Evolutionary conservation across 2,329 filamentous ascomycete genomes (phyloP).

Genomic region (Epichloe typhina): DNA sequence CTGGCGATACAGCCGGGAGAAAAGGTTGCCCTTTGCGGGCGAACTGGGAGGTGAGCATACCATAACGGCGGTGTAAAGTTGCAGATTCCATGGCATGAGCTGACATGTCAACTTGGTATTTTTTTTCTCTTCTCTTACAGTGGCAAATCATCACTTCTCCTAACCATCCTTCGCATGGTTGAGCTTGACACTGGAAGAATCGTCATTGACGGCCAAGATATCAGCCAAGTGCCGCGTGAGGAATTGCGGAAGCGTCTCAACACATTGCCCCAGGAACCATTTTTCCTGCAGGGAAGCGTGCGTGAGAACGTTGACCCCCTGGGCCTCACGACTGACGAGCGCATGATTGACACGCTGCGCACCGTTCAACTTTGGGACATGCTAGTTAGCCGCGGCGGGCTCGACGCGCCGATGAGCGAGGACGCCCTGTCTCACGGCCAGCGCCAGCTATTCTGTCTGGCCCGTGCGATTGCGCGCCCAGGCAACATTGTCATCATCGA

Average conservation of each 20-base stretch:
- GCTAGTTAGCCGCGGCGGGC: slow-evolving; percentile 24
- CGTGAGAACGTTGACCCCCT: slow-evolving; percentile 36
- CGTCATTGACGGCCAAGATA: slow-evolving; percentile 29
- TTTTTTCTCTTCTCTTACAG: slow-evolving; percentile 6
- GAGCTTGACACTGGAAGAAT: slow-evolving; percentile 29
- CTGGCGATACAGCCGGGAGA: slow-evolving; percentile 20
- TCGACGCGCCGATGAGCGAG: slow-evolving; percentile 20
- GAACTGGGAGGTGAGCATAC: slow-evolving; percentile 21
- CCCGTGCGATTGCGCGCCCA: slow-evolving; percentile 21
- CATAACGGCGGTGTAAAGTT: background rate
- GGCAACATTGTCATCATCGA: slow-evolving; percentile 25
- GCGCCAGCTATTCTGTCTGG: slow-evolving; percentile 29
- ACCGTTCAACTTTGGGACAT: slow-evolving; percentile 30
- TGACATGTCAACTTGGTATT: background rate
- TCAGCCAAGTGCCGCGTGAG: slow-evolving; percentile 12
- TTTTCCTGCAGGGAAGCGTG: slow-evolving; percentile 34
- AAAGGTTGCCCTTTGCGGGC: slow-evolving; percentile 30
- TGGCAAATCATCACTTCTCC: slow-evolving; percentile 23
- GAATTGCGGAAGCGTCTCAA: slow-evolving; percentile 21
- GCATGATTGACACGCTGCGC: slow-evolving; percentile 28
- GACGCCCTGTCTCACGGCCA: slow-evolving; percentile 28
- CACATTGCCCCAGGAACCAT: slow-evolving; percentile 36
- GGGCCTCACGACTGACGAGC: slow-evolving; percentile 21
- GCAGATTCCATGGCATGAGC: background rate
- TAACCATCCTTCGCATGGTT: slow-evolving; percentile 33